Evolutionary conservation across 164 flowering plant species (phyloP), one percentile per base, ranked within the genome.

Genomic region (Umbellularia californica): DNA sequence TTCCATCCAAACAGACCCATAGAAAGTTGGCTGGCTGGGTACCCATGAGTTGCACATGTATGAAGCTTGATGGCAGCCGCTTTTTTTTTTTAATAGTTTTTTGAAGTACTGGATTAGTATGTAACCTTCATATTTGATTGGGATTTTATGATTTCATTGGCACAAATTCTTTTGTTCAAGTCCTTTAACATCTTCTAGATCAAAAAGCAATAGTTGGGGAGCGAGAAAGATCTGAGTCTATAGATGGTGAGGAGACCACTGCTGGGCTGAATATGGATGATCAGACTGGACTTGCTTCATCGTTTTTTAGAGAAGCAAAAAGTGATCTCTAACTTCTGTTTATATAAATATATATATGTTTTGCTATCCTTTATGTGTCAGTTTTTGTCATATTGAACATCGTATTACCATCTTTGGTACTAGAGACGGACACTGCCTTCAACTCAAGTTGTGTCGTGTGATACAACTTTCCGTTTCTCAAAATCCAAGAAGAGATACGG

Each of bases 171-270:
- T 52, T 23, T 3, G 25, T 13, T 66, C 47, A 58, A 25, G n/a
- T 82, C 78, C 86, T 86, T 41, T 83, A 79, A 82, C 83, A 76
- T 80, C 50, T 70, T 47, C 64, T 80, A 86, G 88, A 85, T 69
- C 85, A 83, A 77, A 77, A 75, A 70, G 74, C 80, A 33, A 65
- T 78, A 68, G 70, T 70, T 78, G 78, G 75, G 73, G 87, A 80
- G 75, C 85, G 74, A 58, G 84, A 79, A 77, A 83, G 81, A 58
- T 78, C 79, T 50, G 79, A 82, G 58, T 72, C 81, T 71, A 22
- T 80, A 13, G 80, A 77, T 79, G 82, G 77, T 30, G 78, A 70
- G 80, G 80, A 78, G 76, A 76, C 79, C 75, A 78, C 78, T 76
- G 83, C 77, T 15, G 82, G 79, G 70, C 73, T 77, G 72, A 83